Evolutionary conservation across 129 eudicot species (phyloP).

Genomic region (Gnaphalium uliginosum): DNA sequence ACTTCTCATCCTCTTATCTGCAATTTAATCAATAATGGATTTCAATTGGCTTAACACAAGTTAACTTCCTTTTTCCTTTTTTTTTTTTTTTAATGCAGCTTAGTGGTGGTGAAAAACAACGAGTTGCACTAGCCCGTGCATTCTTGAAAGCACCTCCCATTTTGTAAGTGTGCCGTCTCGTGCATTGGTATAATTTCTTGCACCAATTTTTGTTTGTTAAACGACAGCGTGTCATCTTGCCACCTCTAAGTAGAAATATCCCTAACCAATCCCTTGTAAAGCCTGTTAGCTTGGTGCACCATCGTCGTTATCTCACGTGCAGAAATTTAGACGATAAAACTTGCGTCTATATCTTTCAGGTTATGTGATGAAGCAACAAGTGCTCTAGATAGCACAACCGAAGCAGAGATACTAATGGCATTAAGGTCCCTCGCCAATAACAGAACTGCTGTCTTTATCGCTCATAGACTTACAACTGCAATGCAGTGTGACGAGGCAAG

Average conservation of each 20-base stretch:
- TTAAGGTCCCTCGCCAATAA: conserved; percentile 77
- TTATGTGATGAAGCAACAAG: conserved; percentile 99
- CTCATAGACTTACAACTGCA: conserved; percentile 98
- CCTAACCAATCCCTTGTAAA: neutral
- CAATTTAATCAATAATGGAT: neutral
- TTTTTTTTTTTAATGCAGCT: conserved; percentile 49
- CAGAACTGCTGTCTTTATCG: conserved; percentile 83
- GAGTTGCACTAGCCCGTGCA: conserved; percentile 94
- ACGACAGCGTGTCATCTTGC: neutral
- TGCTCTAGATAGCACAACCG: conserved; percentile 97
- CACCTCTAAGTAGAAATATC: neutral
- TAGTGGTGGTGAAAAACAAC: conserved; percentile 98
- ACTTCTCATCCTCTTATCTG: conserved; percentile 7
- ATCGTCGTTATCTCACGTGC: neutral
- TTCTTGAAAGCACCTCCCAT: conserved; percentile 88
- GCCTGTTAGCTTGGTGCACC: neutral
- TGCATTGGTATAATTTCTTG: neutral
- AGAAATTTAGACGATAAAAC: neutral
- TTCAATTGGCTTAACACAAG: neutral
- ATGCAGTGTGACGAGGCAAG: conserved; percentile 97
- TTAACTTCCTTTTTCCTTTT: neutral
- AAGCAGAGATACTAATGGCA: conserved; percentile 86
- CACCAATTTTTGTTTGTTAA: neutral
- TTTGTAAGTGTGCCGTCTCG: conserved; percentile 49
- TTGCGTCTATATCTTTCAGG: conserved; percentile 38